Percentiles rank a stretch among this genome's conserved stretches.
Evolutionary conservation across 192 early-diverging fungal genomes (phyloP).

Genomic region (Rhizophlyctis rosea): DNA sequence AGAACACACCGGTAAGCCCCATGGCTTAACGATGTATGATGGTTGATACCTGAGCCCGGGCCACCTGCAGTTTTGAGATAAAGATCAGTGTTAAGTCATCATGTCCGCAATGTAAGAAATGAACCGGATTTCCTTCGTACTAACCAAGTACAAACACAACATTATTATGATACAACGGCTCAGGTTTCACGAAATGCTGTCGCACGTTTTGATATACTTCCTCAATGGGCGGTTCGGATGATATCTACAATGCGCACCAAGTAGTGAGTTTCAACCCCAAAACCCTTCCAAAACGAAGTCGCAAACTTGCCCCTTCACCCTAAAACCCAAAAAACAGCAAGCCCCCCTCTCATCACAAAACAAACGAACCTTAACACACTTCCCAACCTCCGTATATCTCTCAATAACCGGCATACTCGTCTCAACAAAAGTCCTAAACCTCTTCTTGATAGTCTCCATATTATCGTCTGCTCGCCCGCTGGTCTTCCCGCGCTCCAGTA

Average conservation of each 20-base stretch:
- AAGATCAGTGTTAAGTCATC: background rate
- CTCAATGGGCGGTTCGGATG: constrained; percentile 22
- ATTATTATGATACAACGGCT: constrained; percentile 24
- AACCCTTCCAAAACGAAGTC: background rate
- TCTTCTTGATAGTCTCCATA: constrained; percentile 88
- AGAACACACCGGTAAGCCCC: background rate
- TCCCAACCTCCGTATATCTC: constrained; percentile 42
- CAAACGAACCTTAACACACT: constrained; percentile 29
- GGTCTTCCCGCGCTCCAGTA: constrained; percentile 88
- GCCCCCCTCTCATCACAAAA: too few relatives aligned
- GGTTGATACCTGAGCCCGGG: constrained; percentile 42
- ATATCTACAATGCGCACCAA: too few relatives aligned
- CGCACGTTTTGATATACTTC: constrained; percentile 38
- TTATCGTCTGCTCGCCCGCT: constrained; percentile 93
- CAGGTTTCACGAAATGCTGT: constrained; percentile 22
- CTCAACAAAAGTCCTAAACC: constrained; percentile 82
- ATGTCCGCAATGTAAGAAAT: background rate
- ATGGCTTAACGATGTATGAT: background rate
- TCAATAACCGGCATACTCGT: constrained; percentile 86
- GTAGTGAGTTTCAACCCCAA: too few relatives aligned
- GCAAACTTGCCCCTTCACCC: background rate
- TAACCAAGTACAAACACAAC: constrained; percentile 43
- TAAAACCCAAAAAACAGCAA: background rate
- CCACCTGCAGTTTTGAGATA: constrained; percentile 29
- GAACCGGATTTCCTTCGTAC: background rate